Percentiles rank a stretch among this genome's conserved stretches.
phyloP scores from a whole-genome alignment of 257 asterid species.

The Cordia subcordata region DNA sequence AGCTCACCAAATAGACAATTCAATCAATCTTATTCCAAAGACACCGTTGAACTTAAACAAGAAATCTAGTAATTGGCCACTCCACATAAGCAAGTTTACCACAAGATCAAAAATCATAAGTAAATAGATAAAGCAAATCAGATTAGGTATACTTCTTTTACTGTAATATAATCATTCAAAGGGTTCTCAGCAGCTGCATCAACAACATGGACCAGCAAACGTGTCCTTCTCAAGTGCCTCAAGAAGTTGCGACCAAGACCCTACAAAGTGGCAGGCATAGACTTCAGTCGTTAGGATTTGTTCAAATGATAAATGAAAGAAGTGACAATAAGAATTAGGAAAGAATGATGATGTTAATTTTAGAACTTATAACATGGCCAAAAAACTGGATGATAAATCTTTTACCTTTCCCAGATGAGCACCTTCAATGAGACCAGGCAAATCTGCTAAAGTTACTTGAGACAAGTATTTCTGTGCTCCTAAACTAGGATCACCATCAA shows the following conservation, averaged over 20 bases:
- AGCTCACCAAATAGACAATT: too few relatives aligned
- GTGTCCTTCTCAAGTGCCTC: slow-evolving; percentile 97
- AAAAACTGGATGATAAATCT: not conserved
- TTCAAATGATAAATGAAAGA: too few relatives aligned
- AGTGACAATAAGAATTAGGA: not conserved
- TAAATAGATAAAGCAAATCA: not conserved
- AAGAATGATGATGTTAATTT: not conserved
- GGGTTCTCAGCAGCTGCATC: slow-evolving; percentile 86
- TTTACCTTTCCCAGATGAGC: slow-evolving; percentile 97
- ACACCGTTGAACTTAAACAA: too few relatives aligned
- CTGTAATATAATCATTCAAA: slow-evolving; percentile 79
- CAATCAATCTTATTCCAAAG: too few relatives aligned
- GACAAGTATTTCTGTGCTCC: slow-evolving; percentile 81
- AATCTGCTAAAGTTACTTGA: slow-evolving; percentile 91
- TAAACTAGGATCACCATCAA: slow-evolving; percentile 85
- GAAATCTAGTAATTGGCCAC: not conserved
- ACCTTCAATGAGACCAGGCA: slow-evolving; percentile 98
- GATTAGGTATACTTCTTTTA: slow-evolving; percentile 63
- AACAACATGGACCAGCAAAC: slow-evolving; percentile 87
- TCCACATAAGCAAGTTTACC: not conserved
- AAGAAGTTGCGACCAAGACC: slow-evolving; percentile 96
- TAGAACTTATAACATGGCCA: slow-evolving; percentile 1
- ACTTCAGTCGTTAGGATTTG: not conserved
- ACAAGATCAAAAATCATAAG: not conserved
- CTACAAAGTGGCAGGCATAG: slow-evolving; percentile 27